Evolutionary conservation across 768 basidiomycete species (phyloP).

Genomic region (Boletus fagicola): DNA sequence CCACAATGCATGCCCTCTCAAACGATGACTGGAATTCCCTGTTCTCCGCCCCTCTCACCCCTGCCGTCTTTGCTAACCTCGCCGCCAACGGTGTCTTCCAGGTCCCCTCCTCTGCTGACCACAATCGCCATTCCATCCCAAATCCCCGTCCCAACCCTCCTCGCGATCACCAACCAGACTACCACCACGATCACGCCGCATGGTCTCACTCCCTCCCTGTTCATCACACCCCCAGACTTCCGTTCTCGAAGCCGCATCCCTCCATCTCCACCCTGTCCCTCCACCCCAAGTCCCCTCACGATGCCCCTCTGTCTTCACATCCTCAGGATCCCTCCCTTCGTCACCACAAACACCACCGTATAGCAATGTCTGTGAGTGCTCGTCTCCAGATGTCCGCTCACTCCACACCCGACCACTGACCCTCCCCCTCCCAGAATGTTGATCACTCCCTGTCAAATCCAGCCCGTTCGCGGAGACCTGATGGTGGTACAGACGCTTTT

Average conservation of each 20-base stretch:
- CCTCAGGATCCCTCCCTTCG: constrained; percentile 8
- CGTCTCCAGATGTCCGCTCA: neutral
- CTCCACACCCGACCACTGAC: constrained; percentile 1
- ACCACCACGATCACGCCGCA: constrained; percentile 23
- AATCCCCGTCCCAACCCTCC: constrained; percentile 17
- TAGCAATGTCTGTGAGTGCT: constrained; percentile 14
- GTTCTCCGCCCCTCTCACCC: constrained; percentile 62
- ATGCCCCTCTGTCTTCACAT: constrained; percentile 16
- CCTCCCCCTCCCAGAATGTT: constrained; percentile 9
- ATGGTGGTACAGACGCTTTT: constrained; percentile 12
- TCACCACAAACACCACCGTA: constrained; percentile 21
- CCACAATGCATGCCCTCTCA: constrained; percentile 25
- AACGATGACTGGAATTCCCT: constrained; percentile 52
- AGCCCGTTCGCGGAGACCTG: constrained; percentile 9
- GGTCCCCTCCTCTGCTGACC: constrained; percentile 28
- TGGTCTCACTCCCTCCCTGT: constrained; percentile 26
- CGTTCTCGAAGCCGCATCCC: constrained; percentile 33
- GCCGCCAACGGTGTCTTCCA: constrained; percentile 59
- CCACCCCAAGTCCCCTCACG: constrained; percentile 27
- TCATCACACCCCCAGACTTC: constrained; percentile 26
- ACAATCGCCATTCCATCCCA: constrained; percentile 27
- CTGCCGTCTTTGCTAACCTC: constrained; percentile 58
- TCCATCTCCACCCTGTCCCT: constrained; percentile 12
- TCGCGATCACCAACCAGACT: constrained; percentile 18
- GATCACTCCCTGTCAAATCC: constrained; percentile 22